phyloP scores from a whole-genome alignment of 768 basidiomycete genomes.

The Mycena crocata region DNA sequence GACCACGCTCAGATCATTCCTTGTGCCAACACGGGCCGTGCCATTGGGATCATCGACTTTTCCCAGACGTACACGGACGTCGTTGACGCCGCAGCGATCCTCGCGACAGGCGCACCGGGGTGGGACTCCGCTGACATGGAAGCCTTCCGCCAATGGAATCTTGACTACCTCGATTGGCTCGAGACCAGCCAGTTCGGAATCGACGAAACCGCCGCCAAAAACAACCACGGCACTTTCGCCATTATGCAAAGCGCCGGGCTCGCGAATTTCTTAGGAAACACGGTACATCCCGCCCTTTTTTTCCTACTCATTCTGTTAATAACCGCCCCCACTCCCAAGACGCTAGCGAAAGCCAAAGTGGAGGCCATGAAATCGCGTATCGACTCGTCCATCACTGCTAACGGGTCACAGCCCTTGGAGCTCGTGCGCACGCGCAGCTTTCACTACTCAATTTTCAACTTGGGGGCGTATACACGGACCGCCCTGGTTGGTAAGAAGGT shows the following conservation, averaged over 20 bases:
- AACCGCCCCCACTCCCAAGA: too few relatives aligned
- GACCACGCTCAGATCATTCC: slow-evolving; percentile 3
- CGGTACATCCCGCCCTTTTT: too few relatives aligned
- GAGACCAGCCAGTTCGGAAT: slow-evolving; percentile 8
- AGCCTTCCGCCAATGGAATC: background rate
- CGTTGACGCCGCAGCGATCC: slow-evolving; percentile 11
- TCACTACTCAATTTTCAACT: background rate
- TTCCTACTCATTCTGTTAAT: too few relatives aligned
- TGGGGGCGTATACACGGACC: slow-evolving; percentile 1
- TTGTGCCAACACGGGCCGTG: background rate
- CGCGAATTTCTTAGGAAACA: background rate
- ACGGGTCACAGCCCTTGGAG: slow-evolving; percentile 4
- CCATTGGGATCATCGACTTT: slow-evolving; percentile 1
- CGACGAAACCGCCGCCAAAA: background rate
- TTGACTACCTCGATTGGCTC: slow-evolving; percentile 2
- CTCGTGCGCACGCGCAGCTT: background rate
- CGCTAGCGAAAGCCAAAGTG: too few relatives aligned
- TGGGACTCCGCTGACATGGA: background rate
- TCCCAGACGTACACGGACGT: slow-evolving; percentile 3
- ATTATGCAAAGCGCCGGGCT: slow-evolving; percentile 1
- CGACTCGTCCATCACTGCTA: slow-evolving; percentile 6
- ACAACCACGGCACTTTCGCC: slow-evolving; percentile 3
- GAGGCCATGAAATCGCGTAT: too few relatives aligned
- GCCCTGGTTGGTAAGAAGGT: background rate
- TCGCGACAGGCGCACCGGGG: slow-evolving; percentile 2